Evolutionary conservation across 495 filamentous ascomycete species (phyloP).

Genomic region (Trichoderma orchidacearum): DNA sequence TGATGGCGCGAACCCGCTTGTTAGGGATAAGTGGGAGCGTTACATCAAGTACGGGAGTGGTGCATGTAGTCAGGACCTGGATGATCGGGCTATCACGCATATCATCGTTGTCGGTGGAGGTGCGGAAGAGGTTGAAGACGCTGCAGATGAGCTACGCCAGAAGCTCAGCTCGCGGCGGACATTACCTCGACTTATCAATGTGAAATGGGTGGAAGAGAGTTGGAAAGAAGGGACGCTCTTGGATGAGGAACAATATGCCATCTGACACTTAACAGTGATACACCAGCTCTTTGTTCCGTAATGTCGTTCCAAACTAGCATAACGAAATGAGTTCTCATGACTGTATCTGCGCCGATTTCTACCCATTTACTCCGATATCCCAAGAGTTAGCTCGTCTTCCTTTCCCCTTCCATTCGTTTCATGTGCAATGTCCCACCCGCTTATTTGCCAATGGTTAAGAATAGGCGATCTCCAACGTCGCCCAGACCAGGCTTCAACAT

Average conservation of each 20-base stretch:
- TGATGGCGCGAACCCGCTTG: constrained; percentile 4
- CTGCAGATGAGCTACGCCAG: constrained; percentile 26
- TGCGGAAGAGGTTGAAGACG: constrained; percentile 17
- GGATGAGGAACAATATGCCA: constrained; percentile 60
- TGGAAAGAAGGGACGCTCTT: constrained; percentile 67
- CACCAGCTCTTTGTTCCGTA: no score
- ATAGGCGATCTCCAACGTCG: constrained; percentile 86
- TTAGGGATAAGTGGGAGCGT: constrained; percentile 5
- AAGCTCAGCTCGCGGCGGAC: constrained; percentile 26
- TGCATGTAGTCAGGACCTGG: constrained; percentile 26
- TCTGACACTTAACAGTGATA: no score
- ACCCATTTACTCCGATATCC: no score
- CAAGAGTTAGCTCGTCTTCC: neutral
- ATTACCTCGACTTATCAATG: constrained; percentile 57
- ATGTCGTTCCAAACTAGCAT: no score
- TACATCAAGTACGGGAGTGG: constrained; percentile 55
- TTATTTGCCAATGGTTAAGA: constrained; percentile 86
- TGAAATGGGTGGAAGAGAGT: constrained; percentile 64
- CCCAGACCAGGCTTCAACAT: constrained; percentile 90
- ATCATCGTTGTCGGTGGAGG: constrained; percentile 35
- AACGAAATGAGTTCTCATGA: no score
- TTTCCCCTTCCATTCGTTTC: neutral
- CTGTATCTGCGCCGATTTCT: no score
- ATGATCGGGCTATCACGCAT: constrained; percentile 46
- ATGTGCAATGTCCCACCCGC: constrained; percentile 17